A percentile compares a stretch with the other conserved stretches of the same genome.
These are phyloP conservation scores for Fragaria iinumae DNA, from an alignment of 306 rosid genomes.

Conservation along the genomic window DNA sequence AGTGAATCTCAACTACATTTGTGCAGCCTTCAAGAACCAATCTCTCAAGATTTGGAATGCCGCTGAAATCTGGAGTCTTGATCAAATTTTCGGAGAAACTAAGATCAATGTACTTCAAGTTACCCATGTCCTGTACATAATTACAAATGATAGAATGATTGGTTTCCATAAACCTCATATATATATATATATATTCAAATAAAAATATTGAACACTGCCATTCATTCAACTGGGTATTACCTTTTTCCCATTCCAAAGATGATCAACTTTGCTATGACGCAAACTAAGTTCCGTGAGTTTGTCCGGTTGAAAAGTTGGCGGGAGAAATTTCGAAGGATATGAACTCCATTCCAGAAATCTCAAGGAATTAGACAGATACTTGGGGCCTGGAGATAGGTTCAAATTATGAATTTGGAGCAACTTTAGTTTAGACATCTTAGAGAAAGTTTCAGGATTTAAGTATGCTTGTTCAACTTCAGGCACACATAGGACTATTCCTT, in stretches of 20 bases:
- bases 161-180: not conserved
- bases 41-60: not conserved
- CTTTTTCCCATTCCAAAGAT: not conserved
- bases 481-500: not conserved
- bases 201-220: not conserved
- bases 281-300: not conserved
- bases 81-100: not conserved
- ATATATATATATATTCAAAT: not conserved
- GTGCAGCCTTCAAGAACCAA: not conserved
- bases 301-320: not conserved
- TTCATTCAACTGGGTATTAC: not conserved
- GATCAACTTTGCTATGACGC: constrained; percentile 1
- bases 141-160: not conserved
- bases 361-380: not conserved
- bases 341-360: not conserved
- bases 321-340: not conserved
- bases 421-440: not conserved
- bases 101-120: not conserved
- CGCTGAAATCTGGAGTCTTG: not conserved
- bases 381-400: not conserved
- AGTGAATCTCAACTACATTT: constrained; percentile 10
- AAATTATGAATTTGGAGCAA: not conserved
- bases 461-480: not conserved
- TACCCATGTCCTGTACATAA: not conserved
- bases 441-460: not conserved